Percentiles rank a stretch among this genome's conserved stretches.
Conservation (phyloP, 345 rosid genomes). For the Barbarea vulgaris region DNA sequence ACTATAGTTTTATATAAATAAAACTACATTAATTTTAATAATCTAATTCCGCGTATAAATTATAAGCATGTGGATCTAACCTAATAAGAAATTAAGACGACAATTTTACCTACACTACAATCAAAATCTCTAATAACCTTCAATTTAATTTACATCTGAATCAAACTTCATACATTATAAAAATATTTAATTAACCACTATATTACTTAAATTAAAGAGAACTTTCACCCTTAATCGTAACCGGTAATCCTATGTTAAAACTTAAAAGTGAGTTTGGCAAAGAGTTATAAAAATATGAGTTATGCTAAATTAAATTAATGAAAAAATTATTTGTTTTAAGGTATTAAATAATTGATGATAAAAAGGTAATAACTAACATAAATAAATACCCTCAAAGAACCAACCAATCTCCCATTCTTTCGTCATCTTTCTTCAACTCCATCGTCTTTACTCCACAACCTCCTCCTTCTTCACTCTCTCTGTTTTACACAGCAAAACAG, state of each 20-base stretch:
- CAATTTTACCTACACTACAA: not conserved
- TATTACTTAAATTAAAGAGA: too few relatives aligned
- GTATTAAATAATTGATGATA: not conserved
- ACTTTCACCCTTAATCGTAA: too few relatives aligned
- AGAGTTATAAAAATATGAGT: not conserved
- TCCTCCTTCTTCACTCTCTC: slow-evolving; percentile 17
- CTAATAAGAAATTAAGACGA: not conserved
- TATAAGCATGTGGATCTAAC: too few relatives aligned
- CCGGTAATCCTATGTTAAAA: too few relatives aligned
- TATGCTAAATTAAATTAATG: not conserved
- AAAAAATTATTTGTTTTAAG: too few relatives aligned
- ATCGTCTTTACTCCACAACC: slow-evolving; percentile 32
- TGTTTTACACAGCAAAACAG: not conserved
- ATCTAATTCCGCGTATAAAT: too few relatives aligned
- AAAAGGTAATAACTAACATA: slow-evolving; percentile 28
- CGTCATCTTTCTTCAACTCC: slow-evolving; percentile 6
- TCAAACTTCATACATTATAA: too few relatives aligned
- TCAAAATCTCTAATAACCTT: not conserved
- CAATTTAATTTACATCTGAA: too few relatives aligned
- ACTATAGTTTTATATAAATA: too few relatives aligned
- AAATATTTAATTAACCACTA: too few relatives aligned
- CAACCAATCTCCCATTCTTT: slow-evolving; percentile 18
- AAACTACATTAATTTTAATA: too few relatives aligned
- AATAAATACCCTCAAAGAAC: slow-evolving; percentile 31
- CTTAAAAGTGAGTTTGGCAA: not conserved